A percentile compares a stretch with the other conserved stretches of the same genome.
Evolutionary conservation across 768 basidiomycete species (phyloP).

Genomic region (Tylopilus balloui): DNA sequence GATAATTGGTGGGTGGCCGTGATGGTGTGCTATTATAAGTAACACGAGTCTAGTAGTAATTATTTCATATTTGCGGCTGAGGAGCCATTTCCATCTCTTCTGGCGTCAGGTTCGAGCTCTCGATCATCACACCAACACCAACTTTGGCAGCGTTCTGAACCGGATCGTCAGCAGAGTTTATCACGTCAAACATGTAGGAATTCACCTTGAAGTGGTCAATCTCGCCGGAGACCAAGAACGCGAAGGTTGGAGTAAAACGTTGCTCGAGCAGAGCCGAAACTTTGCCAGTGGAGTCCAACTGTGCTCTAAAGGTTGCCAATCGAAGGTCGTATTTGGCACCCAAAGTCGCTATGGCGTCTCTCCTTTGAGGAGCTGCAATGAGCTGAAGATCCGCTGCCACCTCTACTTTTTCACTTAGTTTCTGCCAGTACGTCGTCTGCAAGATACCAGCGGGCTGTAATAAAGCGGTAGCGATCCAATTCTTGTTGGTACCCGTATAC

Average conservation of each 20-base stretch:
- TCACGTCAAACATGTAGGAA: constrained; percentile 1
- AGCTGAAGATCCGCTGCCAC: constrained; percentile 93
- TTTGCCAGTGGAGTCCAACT: constrained; percentile 92
- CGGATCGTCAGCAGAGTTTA: not conserved
- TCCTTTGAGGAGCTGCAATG: constrained; percentile 68
- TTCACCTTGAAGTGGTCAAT: constrained; percentile 97
- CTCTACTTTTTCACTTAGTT: constrained; percentile 91
- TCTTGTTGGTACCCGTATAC: constrained; percentile 63
- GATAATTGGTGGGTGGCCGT: constrained; percentile 11
- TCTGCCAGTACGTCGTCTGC: constrained; percentile 95
- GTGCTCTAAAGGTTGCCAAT: constrained; percentile 89
- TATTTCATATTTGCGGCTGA: constrained; percentile 38
- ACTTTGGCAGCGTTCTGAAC: constrained; percentile 86
- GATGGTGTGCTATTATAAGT: constrained; percentile 21
- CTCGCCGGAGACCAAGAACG: constrained; percentile 92
- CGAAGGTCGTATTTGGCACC: constrained; percentile 97
- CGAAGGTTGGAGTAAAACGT: constrained; percentile 90
- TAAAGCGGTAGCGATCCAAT: constrained; percentile 93
- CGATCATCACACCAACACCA: constrained; percentile 97
- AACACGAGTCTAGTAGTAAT: constrained; percentile 29
- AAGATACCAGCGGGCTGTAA: constrained; percentile 77
- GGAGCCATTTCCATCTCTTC: constrained; percentile 76
- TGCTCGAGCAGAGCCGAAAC: constrained; percentile 94
- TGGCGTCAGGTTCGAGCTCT: constrained; percentile 74
- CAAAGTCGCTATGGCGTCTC: constrained; percentile 89